Base-by-base conservation (phyloP, 768 basidiomycete genomes). In the Collybia sordida region DNA sequence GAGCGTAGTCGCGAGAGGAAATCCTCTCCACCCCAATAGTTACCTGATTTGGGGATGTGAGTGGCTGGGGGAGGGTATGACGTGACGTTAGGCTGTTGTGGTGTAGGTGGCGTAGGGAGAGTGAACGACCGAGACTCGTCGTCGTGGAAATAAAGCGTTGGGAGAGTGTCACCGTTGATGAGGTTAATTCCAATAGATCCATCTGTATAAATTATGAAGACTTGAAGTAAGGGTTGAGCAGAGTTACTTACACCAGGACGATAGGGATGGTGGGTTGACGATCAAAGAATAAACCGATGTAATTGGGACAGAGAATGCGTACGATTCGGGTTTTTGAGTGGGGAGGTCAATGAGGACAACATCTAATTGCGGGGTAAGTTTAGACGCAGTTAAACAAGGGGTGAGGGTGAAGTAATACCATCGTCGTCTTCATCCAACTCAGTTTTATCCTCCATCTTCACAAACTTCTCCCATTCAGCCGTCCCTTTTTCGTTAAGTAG, bases 81-180 rank as follows among this genome's bases (percentile, higher is more conserved):
- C 17, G 73, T 80, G 3, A 75, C 67, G 45, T 70, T 71, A 50
- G 61, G 66, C 25, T 56, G 66, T 51, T 52, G 56, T 45, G 57
- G 56, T 58, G 66, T 54, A 24, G 72, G 60, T 60, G 77, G 59
- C 50, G 83, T 55, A 62, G 81, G 72, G 45, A 82, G 66, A 2
- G 80, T 80, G 63, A 85, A 83, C 3, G 93, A 94, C 25, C 81
- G 81, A 0, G 93, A 95, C 66, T 98, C 95, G 59, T 98, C 95
- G 63, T 98, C 97, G 66, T 98, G 97, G 67, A 98, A 98, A 67
- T 94, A 84, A 2, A 99, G 79, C 0, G 90, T 92, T 0, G 94
- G 92, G 0, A 97, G 77, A 1, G 93, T 90, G 43, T 87, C 82
- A 24, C 89, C 88, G 57, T 84, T 90, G 55, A 86, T 90, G 50